Conservation (phyloP, 208 protist species). For the Trypanosoma scelopori region DNA sequence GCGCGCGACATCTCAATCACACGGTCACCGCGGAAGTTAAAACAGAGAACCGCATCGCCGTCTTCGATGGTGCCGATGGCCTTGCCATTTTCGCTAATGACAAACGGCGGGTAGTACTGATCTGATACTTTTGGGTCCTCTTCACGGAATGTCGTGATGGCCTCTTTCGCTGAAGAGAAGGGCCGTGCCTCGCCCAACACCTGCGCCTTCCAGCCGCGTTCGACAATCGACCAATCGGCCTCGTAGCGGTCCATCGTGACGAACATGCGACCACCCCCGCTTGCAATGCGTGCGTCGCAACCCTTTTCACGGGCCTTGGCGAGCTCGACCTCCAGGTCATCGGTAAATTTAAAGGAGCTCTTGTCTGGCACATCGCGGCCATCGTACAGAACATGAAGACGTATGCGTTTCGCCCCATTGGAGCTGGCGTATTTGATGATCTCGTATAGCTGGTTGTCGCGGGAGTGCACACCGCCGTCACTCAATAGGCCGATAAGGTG, state of each 20-base stretch:
- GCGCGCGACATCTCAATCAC: constrained; percentile 94
- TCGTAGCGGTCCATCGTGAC: constrained; percentile 97
- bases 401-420: constrained; percentile 85
- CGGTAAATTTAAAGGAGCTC: constrained; percentile 89
- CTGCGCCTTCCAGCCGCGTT: constrained; percentile 92
- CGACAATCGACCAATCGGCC: constrained; percentile 94
- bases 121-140: constrained; percentile 86
- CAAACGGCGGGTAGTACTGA: constrained; percentile 94
- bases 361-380: constrained; percentile 95
- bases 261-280: constrained; percentile 95
- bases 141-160: constrained; percentile 85
- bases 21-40: constrained; percentile 95
- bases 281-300: constrained; percentile 89
- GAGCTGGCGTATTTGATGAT: constrained; percentile 84
- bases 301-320: constrained; percentile 65
- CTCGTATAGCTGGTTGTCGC: constrained; percentile 90
- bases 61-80: constrained; percentile 91
- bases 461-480: constrained; percentile 94
- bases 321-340: constrained; percentile 88
- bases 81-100: constrained; percentile 71
- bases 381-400: constrained; percentile 93
- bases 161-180: constrained; percentile 85
- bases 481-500: constrained; percentile 94
- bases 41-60: constrained; percentile 93
- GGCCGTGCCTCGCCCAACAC: constrained; percentile 90